A percentile compares a stretch with the other conserved stretches of the same genome.
Evolutionary conservation across 352 stramenopile species (phyloP).

Genomic region (Thalassiosira ordinaria): DNA sequence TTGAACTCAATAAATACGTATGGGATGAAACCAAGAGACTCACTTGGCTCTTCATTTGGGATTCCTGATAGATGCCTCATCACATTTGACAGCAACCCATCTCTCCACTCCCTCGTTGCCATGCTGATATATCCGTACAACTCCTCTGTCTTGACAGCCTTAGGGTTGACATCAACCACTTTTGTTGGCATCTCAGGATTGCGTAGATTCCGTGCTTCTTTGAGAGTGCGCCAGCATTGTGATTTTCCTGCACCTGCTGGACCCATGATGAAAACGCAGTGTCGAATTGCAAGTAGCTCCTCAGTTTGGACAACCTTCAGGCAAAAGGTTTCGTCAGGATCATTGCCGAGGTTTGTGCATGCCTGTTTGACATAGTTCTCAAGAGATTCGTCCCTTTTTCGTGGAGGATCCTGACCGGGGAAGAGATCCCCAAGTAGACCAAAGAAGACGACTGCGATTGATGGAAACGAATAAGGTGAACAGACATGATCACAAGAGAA

Average conservation of each 20-base stretch:
- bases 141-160: conserved; percentile 91
- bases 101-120: conserved; percentile 94
- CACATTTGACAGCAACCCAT: conserved; percentile 93
- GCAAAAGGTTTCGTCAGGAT: conserved; percentile 92
- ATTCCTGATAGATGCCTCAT: conserved; percentile 96
- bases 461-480: neutral
- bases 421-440: conserved; percentile 90
- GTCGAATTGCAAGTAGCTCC: conserved; percentile 92
- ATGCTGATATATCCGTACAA: conserved; percentile 95
- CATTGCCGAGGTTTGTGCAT: conserved; percentile 89
- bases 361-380: conserved; percentile 91
- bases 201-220: conserved; percentile 84
- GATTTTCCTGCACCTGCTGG: conserved; percentile 93
- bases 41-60: conserved; percentile 74
- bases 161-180: conserved; percentile 93
- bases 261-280: conserved; percentile 95
- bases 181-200: conserved; percentile 90
- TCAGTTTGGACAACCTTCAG: conserved; percentile 94
- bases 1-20: too few relatives aligned
- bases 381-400: conserved; percentile 91
- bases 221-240: conserved; percentile 93
- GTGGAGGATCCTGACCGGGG: conserved; percentile 91
- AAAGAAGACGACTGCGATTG: conserved; percentile 45
- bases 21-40: neutral
- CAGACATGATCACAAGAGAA: neutral